phyloP scores from a whole-genome alignment of 176 grass and related monocot genomes.

The Lolium perenne region DNA sequence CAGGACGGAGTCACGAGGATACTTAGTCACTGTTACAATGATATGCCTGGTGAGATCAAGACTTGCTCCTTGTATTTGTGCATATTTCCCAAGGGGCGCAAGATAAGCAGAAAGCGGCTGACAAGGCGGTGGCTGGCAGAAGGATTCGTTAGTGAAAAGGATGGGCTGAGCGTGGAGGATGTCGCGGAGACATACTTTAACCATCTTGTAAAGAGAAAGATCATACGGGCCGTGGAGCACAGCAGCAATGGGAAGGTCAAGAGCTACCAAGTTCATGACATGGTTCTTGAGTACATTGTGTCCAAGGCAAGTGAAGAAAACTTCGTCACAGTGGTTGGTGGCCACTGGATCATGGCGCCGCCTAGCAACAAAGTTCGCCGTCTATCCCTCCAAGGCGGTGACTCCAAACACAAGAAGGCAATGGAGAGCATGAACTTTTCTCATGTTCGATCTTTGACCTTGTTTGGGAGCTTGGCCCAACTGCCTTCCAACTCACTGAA shows the following conservation, averaged over 20 bases:
- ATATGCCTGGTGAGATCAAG: not conserved
- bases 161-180: not conserved
- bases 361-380: not conserved
- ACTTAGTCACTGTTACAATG: not conserved
- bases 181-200: not conserved
- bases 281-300: slow-evolving; percentile 9
- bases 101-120: not conserved
- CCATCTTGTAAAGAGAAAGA: not conserved
- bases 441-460: not conserved
- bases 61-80: not conserved
- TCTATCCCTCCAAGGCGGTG: not conserved
- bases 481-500: not conserved
- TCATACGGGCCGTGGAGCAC: not conserved
- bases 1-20: not conserved
- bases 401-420: not conserved
- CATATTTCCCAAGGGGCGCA: not conserved
- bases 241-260: slow-evolving; percentile 2
- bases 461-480: not conserved
- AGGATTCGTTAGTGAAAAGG: not conserved
- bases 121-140: not conserved
- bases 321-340: not conserved
- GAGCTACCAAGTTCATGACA: slow-evolving; percentile 1
- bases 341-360: not conserved
- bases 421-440: not conserved
- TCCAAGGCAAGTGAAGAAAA: slow-evolving; percentile 5